These are phyloP conservation scores for Trifolium dubium DNA, from an alignment of 306 rosid species.

Conservation along the genomic window DNA sequence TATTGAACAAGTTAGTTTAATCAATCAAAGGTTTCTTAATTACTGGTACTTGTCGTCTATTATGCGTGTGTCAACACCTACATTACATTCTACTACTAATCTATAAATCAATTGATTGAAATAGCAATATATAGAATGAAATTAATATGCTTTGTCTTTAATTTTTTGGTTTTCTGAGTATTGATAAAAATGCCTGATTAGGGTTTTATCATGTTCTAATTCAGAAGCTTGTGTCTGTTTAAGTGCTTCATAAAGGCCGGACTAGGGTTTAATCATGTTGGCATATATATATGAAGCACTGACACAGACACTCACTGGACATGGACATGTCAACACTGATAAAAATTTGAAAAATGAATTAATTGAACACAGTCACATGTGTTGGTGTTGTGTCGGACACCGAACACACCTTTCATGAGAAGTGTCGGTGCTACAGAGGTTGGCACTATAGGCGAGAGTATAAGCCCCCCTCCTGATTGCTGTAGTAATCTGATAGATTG, in stretches of 20 bases:
- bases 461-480: not conserved
- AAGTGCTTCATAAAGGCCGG: not conserved
- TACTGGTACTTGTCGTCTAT: too few relatives aligned
- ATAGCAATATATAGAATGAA: too few relatives aligned
- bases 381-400: not conserved
- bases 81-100: too few relatives aligned
- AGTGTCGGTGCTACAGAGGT: not conserved
- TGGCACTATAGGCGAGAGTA: not conserved
- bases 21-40: too few relatives aligned
- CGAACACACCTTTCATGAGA: not conserved
- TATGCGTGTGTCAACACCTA: too few relatives aligned
- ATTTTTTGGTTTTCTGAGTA: not conserved
- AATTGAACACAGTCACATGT: not conserved
- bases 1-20: too few relatives aligned
- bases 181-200: not conserved
- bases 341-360: not conserved
- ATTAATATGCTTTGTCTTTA: too few relatives aligned
- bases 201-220: not conserved
- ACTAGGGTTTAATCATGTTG: slow-evolving; percentile 10
- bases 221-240: not conserved
- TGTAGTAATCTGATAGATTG: not conserved
- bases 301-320: not conserved
- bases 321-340: not conserved
- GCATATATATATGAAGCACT: not conserved
- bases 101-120: too few relatives aligned